Evolutionary conservation across 257 asterid species (phyloP).

Genomic region (Ligustrum vulgare): DNA sequence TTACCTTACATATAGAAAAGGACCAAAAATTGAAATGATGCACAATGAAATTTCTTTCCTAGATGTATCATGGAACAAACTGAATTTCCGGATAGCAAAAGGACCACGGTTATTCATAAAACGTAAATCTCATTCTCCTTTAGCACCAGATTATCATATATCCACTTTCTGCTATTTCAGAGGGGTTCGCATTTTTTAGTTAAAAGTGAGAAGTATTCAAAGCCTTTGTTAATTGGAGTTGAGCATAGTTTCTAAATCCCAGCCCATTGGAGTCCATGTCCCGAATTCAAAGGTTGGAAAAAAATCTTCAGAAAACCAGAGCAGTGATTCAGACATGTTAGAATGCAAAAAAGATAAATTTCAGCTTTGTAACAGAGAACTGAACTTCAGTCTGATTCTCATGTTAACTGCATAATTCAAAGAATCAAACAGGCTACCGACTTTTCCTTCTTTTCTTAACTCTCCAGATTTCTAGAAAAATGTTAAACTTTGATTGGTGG

Average conservation of each 20-base stretch:
- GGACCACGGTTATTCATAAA: slow-evolving; percentile 13
- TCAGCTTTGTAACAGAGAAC: not conserved
- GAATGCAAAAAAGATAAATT: not conserved
- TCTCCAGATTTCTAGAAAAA: not conserved
- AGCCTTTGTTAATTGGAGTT: slow-evolving; percentile 19
- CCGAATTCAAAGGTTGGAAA: not conserved
- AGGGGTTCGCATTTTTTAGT: not conserved
- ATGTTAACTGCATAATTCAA: not conserved
- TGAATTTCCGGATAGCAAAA: not conserved
- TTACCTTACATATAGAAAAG: slow-evolving; percentile 11
- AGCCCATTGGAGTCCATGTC: not conserved
- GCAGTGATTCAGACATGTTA: not conserved
- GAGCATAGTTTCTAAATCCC: slow-evolving; percentile 12
- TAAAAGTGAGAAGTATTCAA: slow-evolving; percentile 10
- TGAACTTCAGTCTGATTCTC: not conserved
- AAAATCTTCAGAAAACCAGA: not conserved
- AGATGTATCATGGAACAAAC: slow-evolving; percentile 1
- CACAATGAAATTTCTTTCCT: slow-evolving; percentile 5
- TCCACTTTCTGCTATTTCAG: slow-evolving; percentile 6
- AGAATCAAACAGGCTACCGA: not conserved
- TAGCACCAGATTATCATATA: not conserved
- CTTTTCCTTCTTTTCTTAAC: not conserved
- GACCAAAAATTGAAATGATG: slow-evolving; percentile 5
- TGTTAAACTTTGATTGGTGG: not conserved
- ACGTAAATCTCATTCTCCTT: not conserved